phyloP scores from a whole-genome alignment of 2,329 filamentous ascomycete species.

The Neofusicoccum ribis region DNA sequence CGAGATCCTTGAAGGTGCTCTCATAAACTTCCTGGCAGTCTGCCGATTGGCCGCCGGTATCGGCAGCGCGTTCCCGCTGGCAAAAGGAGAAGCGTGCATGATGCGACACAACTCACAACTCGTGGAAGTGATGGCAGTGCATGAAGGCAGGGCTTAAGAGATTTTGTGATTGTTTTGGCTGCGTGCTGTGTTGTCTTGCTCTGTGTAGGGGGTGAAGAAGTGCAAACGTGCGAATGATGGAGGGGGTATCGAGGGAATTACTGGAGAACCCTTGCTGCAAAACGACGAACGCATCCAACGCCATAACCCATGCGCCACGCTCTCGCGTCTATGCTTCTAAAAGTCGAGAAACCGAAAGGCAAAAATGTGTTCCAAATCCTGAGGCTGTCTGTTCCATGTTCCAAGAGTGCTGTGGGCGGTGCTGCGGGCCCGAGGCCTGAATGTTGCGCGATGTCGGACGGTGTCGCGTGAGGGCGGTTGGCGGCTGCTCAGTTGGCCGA shows the following conservation, averaged over 20 bases:
- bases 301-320: constrained; percentile 5
- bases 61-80: background rate
- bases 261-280: constrained; percentile 6
- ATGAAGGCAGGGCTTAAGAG: background rate
- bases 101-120: background rate
- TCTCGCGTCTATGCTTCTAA: constrained; percentile 10
- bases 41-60: constrained; percentile 7
- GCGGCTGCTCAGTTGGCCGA: background rate
- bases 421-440: too few species aligned
- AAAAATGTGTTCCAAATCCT: too few species aligned
- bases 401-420: too few species aligned
- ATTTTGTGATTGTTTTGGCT: background rate
- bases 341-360: background rate
- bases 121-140: background rate
- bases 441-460: background rate
- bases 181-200: background rate
- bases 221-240: background rate
- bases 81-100: background rate
- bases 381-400: too few species aligned
- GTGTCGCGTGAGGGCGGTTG: background rate
- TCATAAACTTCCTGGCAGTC: background rate
- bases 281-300: constrained; percentile 4
- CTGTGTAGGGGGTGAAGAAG: background rate
- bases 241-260: constrained; percentile 11
- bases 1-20: background rate